phyloP scores from a whole-genome alignment of 78 protist species.

The Creolimax fragrantissima region DNA sequence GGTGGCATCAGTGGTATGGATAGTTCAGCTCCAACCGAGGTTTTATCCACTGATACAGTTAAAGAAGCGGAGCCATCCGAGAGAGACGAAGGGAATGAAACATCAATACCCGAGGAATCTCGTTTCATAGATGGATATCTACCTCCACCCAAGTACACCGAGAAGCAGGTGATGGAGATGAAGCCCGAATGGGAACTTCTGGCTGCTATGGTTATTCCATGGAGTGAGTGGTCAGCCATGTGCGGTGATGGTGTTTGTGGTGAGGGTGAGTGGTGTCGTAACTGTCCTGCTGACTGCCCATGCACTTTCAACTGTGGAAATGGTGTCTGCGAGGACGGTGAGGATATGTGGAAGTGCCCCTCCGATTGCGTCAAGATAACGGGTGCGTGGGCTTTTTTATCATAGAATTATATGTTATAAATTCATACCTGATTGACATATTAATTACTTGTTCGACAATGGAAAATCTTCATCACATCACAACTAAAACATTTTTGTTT shows the following conservation, averaged over 20 bases:
- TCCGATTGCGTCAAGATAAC: not conserved
- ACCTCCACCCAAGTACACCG: not conserved
- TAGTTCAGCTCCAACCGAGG: not conserved
- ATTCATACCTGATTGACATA: no score
- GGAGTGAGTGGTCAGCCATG: not conserved
- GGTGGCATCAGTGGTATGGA: not conserved
- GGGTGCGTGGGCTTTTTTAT: no score
- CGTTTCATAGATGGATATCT: not conserved
- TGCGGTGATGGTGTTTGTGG: slow-evolving; percentile 21
- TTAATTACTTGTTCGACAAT: no score
- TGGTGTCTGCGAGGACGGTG: slow-evolving; percentile 6
- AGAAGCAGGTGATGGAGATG: not conserved
- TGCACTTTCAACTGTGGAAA: slow-evolving; percentile 7
- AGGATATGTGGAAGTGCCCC: not conserved
- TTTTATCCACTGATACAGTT: not conserved
- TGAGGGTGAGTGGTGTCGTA: slow-evolving; percentile 23
- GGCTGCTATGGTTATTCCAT: not conserved
- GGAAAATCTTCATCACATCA: no score
- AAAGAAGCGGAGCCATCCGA: not conserved
- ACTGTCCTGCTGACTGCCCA: slow-evolving; percentile 2
- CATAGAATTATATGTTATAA: no score
- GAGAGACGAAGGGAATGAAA: not conserved
- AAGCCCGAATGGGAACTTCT: not conserved
- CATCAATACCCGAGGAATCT: no score
- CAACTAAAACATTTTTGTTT: no score